These are phyloP conservation scores for Venustampulla echinocandica DNA, from an alignment of 495 filamentous ascomycete genomes.

Conservation along the genomic window DNA sequence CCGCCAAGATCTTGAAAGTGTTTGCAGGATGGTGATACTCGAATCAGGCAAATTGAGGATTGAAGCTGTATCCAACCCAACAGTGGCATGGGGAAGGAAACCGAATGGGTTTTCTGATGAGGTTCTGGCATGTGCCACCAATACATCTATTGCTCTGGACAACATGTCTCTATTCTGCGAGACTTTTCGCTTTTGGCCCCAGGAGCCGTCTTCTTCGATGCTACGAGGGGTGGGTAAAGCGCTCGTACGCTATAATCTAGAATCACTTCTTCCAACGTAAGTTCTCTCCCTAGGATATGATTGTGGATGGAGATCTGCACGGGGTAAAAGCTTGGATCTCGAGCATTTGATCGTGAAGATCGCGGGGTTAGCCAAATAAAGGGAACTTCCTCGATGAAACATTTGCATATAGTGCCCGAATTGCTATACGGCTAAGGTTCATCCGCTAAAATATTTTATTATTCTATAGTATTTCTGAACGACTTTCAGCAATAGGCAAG, in stretches of 20 bases:
- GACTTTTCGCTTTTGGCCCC: background rate
- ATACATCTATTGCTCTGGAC: constrained; percentile 1
- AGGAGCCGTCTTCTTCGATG: background rate
- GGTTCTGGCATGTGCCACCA: background rate
- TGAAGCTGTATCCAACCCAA: background rate
- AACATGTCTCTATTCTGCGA: background rate
- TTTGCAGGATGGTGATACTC: constrained; percentile 6
- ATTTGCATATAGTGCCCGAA: background rate
- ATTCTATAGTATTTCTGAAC: background rate
- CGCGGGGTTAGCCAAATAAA: background rate
- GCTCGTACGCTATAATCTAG: background rate
- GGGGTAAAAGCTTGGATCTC: background rate
- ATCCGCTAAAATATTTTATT: background rate
- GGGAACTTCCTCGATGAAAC: background rate
- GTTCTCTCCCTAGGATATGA: background rate
- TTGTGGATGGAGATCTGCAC: background rate
- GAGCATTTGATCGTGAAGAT: background rate
- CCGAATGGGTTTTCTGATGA: background rate
- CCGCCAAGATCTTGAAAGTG: background rate
- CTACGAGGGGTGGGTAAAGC: background rate
- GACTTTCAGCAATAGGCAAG: background rate
- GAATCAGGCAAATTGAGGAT: background rate
- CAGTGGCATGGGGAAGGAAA: background rate
- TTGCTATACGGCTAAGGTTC: background rate
- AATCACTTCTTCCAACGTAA: constrained; percentile 5